Evolutionary conservation across 441 rosid species (phyloP), one percentile per base, ranked within the genome.

Genomic region (Dalechampia spathulata): DNA sequence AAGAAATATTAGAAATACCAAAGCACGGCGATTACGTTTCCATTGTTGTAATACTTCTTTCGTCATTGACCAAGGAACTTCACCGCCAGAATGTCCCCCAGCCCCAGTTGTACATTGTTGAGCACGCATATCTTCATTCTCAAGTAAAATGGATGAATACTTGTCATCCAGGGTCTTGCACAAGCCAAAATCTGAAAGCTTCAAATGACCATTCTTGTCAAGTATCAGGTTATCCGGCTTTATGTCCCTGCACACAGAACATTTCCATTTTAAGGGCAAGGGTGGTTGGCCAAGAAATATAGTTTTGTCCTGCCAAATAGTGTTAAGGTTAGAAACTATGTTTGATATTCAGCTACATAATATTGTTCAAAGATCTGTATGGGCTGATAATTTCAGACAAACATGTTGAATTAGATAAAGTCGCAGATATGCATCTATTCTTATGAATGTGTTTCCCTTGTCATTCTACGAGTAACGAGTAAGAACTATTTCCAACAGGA

Each of bases 131-230:
- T 78, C 81, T 26, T 78, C 85, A 55, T 85, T 85, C 73, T 80
- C 96, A 65, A 91, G 74, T 39, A 87, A 64, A 66, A 84, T 75
- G 43, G 85, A 47, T 39, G 98, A 87, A 73, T 85, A 90, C 69
- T 87, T 90, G 26, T 80, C 92, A 78, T 87, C 88, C 5, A 90
- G 78, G 52, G 98, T 92, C 75, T 90, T 90, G 75, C 98, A 90
- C 75, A 90, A 72, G 25, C 98, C 98, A 81, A 90, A 90, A 78
- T 91, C 98, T 58, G 98, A 91, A 64, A 91, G 98, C 86, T 91
- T 91, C 75, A 91, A 58, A 74, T 91, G 98, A 55, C 98, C 98
- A 72, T 79, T 79, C 76, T 76, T 83, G 75, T 91, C 95, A 68
- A 91, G 75, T 58, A 87, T 87, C 74, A 91, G 75, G 70, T 91